These are phyloP conservation scores for Termitomyces sp. DNA, from an alignment of 768 basidiomycete genomes.

Conservation along the genomic window DNA sequence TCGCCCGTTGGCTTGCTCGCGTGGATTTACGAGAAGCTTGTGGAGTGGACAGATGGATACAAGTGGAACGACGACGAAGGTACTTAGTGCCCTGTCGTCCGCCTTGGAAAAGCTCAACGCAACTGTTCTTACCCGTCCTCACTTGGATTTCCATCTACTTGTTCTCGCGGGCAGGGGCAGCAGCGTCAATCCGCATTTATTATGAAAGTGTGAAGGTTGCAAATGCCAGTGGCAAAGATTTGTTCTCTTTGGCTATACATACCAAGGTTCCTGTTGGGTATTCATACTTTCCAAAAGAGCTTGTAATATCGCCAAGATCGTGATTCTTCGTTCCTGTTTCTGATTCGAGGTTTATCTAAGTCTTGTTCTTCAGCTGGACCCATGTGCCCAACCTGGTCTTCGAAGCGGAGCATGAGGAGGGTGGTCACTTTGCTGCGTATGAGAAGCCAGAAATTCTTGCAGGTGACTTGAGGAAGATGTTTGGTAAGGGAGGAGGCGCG, in stretches of 20 bases:
- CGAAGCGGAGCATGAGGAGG: conserved; percentile 39
- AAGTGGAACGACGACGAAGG: conserved; percentile 55
- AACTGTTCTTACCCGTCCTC: conserved; percentile 32
- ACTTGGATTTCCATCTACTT: conserved; percentile 60
- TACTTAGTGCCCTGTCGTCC: conserved; percentile 6
- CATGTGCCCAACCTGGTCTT: conserved; percentile 36
- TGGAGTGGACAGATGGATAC: conserved; percentile 29
- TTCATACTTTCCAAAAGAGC: conserved; percentile 49
- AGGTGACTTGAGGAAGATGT: conserved; percentile 49
- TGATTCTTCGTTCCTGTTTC: neutral
- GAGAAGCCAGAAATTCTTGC: conserved; percentile 35
- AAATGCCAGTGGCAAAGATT: conserved; percentile 6
- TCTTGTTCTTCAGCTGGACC: conserved; percentile 33
- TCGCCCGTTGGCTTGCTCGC: conserved; percentile 50
- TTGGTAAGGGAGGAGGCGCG: too few relatives aligned
- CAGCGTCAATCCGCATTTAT: conserved; percentile 46
- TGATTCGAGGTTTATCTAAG: neutral
- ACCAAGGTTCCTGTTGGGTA: conserved; percentile 39
- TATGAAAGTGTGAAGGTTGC: conserved; percentile 34
- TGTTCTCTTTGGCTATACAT: neutral
- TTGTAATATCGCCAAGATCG: conserved; percentile 24
- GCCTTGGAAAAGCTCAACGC: neutral
- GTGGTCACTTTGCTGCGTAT: conserved; percentile 56
- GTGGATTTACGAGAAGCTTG: conserved; percentile 51
- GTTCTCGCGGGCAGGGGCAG: conserved; percentile 47